Conservation (phyloP, 1,139 yeast genomes). For the Candida glucosophila region DNA sequence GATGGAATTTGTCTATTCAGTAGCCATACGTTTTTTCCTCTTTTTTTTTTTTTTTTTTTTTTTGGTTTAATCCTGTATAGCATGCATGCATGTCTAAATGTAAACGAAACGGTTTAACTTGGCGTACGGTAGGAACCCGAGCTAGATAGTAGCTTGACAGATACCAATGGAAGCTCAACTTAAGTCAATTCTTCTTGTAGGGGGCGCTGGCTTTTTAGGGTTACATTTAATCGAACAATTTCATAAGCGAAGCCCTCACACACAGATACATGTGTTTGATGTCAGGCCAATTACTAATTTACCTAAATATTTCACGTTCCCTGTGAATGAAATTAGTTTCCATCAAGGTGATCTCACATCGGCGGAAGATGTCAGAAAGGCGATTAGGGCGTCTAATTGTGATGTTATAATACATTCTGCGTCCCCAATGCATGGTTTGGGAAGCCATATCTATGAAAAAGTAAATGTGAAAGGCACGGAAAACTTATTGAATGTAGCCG, state of each 20-base stretch:
- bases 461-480: constrained; percentile 89
- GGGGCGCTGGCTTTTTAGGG: constrained; percentile 95
- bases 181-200: constrained; percentile 71
- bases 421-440: constrained; percentile 88
- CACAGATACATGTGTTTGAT: constrained; percentile 80
- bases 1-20: no score
- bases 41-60: no score
- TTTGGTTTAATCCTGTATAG: no score
- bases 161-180: constrained; percentile 9
- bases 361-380: constrained; percentile 54
- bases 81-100: no score
- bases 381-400: constrained; percentile 53
- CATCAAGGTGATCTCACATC: constrained; percentile 84
- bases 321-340: constrained; percentile 44
- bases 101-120: no score
- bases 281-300: constrained; percentile 78
- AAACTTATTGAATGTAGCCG: constrained; percentile 61
- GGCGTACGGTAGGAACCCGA: no score
- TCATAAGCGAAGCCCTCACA: constrained; percentile 55
- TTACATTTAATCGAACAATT: constrained; percentile 85
- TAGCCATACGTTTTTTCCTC: no score
- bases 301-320: constrained; percentile 68
- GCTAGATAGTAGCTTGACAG: no score
- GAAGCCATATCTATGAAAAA: constrained; percentile 70
- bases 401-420: constrained; percentile 90